Conservation (phyloP, 1,139 yeast genomes). For the Arxiozyma telluris region DNA sequence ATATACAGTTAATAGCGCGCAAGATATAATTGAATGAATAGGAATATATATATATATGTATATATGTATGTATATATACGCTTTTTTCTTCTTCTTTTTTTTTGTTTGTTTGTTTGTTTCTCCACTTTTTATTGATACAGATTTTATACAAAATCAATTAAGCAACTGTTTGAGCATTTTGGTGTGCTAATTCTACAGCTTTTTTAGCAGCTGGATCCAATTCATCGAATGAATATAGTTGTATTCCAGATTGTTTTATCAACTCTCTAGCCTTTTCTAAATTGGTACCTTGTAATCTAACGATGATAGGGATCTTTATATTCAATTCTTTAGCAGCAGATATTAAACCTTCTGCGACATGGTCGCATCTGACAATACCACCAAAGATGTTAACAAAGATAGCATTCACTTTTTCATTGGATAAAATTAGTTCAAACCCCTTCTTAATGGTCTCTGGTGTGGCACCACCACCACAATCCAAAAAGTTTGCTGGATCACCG, state of each 20-base stretch:
- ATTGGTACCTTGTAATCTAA: slow-evolving; percentile 98
- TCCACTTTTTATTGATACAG: too few relatives aligned
- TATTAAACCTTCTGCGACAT: slow-evolving; percentile 94
- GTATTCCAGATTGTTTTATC: slow-evolving; percentile 81
- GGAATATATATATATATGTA: background rate
- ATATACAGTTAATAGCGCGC: background rate
- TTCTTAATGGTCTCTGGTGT: slow-evolving; percentile 96
- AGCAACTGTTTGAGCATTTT: background rate
- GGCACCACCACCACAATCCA: slow-evolving; percentile 99
- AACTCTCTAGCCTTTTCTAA: slow-evolving; percentile 80
- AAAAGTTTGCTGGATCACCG: slow-evolving; percentile 98
- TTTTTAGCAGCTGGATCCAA: slow-evolving; percentile 96
- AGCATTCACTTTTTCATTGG: slow-evolving; percentile 86
- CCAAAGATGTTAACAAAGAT: slow-evolving; percentile 98
- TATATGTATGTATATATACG: too few relatives aligned
- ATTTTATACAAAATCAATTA: background rate
- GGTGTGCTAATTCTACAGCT: slow-evolving; percentile 61
- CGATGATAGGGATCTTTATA: slow-evolving; percentile 89
- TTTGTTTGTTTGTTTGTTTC: background rate
- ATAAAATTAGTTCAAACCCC: slow-evolving; percentile 88
- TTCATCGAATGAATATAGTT: slow-evolving; percentile 85
- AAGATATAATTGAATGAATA: too few relatives aligned
- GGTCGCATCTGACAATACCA: slow-evolving; percentile 98
- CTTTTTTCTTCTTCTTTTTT: too few relatives aligned
- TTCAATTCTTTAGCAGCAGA: slow-evolving; percentile 86